These are phyloP conservation scores for Vitis rotundifolia DNA, from an alignment of 164 flowering plant genomes.

Conservation along the genomic window DNA sequence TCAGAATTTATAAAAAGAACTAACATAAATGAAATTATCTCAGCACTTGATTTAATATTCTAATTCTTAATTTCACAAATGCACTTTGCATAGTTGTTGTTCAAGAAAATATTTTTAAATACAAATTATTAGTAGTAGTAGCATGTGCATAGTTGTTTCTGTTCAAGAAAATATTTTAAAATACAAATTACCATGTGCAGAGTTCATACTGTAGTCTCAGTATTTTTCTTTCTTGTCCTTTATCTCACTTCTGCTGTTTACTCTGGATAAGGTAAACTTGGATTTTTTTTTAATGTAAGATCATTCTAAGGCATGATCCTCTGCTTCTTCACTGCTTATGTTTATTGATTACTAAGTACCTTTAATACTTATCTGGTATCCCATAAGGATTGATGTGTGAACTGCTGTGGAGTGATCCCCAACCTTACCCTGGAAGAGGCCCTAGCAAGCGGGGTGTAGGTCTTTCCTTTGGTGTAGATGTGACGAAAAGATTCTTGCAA, in stretches of 20 bases:
- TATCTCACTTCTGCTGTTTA: neutral
- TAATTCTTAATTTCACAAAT: too few species aligned
- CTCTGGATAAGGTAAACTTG: neutral
- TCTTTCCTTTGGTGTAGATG: constrained; percentile 93
- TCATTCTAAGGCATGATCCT: neutral
- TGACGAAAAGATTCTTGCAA: constrained; percentile 82
- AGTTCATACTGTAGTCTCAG: neutral
- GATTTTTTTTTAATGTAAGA: neutral
- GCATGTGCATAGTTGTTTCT: too few species aligned
- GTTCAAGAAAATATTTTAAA: too few species aligned
- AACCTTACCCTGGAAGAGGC: constrained; percentile 88
- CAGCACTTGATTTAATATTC: too few species aligned
- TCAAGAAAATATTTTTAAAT: too few species aligned
- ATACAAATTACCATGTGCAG: neutral
- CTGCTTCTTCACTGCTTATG: neutral
- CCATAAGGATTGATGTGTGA: constrained; percentile 94
- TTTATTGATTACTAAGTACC: neutral
- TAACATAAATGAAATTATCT: too few species aligned
- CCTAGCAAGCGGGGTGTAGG: constrained; percentile 99
- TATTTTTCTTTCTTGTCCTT: neutral
- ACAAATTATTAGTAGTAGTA: too few species aligned
- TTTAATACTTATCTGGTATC: neutral
- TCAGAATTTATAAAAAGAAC: too few species aligned
- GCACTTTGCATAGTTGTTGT: too few species aligned
- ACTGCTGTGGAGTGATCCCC: constrained; percentile 99